A percentile compares a stretch with the other conserved stretches of the same genome.
Conservation (phyloP, 495 filamentous ascomycete genomes). For the Copromyces sp. region DNA sequence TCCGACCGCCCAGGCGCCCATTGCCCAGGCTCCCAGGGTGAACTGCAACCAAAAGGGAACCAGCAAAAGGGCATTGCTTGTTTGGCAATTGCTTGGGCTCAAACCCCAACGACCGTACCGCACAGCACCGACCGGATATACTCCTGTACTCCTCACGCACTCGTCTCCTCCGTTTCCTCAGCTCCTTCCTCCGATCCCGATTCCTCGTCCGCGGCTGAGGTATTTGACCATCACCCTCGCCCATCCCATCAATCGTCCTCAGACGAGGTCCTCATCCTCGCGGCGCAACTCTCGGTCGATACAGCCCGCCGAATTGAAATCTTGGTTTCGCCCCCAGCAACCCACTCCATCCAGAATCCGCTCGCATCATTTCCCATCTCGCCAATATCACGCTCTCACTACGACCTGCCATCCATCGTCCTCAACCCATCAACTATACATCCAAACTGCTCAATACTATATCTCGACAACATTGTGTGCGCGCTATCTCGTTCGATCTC, state of each 20-base stretch:
- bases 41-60: neutral
- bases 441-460: neutral
- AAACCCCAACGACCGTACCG: neutral
- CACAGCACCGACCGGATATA: neutral
- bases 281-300: neutral
- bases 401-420: neutral
- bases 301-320: neutral
- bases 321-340: neutral
- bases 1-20: neutral
- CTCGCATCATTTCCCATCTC: neutral
- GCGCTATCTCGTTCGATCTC: neutral
- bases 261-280: neutral
- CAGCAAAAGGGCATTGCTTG: neutral
- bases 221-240: constrained; percentile 18
- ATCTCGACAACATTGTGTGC: neutral
- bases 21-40: neutral
- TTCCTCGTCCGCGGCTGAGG: constrained; percentile 20
- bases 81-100: neutral
- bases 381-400: constrained; percentile 1
- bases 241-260: constrained; percentile 8
- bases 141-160: neutral
- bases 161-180: neutral
- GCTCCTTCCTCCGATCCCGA: neutral
- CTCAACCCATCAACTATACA: neutral
- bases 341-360: neutral